phyloP scores from a whole-genome alignment of 1,284 basidiomycete species.

The Exobasidium cylindrosporum region DNA sequence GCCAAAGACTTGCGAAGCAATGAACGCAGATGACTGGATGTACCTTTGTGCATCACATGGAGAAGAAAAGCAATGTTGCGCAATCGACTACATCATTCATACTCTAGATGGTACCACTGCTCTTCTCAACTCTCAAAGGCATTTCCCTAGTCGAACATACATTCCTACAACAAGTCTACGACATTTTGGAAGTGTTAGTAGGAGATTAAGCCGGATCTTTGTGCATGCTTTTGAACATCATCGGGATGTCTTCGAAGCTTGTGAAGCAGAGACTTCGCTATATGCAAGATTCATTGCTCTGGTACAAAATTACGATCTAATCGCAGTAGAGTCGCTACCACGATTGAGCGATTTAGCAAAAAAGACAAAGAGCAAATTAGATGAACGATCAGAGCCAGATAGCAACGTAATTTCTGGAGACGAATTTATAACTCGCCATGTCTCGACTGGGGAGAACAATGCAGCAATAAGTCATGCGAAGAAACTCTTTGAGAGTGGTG shows the following conservation, averaged over 20 bases:
- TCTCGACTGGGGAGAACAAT: neutral
- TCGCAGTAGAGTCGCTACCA: slow-evolving; percentile 58
- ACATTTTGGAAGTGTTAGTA: slow-evolving; percentile 81
- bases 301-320: slow-evolving; percentile 75
- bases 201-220: slow-evolving; percentile 88
- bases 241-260: slow-evolving; percentile 81
- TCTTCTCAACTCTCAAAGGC: slow-evolving; percentile 82
- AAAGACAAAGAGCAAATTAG: neutral
- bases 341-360: neutral
- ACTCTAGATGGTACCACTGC: slow-evolving; percentile 90
- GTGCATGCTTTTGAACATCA: slow-evolving; percentile 78
- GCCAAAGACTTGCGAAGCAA: slow-evolving; percentile 73
- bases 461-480: neutral
- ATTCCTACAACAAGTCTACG: slow-evolving; percentile 71
- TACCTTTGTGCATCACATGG: slow-evolving; percentile 89
- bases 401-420: too few species aligned
- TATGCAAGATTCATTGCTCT: slow-evolving; percentile 87
- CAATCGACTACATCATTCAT: slow-evolving; percentile 94
- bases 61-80: slow-evolving; percentile 67
- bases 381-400: neutral
- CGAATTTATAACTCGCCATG: too few species aligned
- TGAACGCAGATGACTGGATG: slow-evolving; percentile 96
- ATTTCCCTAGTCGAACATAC: slow-evolving; percentile 66
- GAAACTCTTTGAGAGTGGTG: neutral
- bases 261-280: slow-evolving; percentile 82